Evolutionary conservation across 116 monocot species (phyloP), one percentile per base, ranked within the genome.

Genomic region (Phalaenopsis hybrid): DNA sequence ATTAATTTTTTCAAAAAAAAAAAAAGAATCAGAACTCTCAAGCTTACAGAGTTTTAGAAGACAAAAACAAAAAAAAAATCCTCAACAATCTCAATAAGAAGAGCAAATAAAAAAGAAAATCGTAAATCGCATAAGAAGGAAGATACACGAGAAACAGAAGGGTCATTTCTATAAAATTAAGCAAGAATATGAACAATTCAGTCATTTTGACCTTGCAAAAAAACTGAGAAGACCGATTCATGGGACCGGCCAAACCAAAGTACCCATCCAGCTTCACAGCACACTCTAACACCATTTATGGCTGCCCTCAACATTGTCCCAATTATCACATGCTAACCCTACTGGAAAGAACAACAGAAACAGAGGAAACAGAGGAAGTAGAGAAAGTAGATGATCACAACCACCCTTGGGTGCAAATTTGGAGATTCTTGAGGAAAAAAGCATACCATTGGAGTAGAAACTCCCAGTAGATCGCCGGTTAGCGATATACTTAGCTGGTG

Each of bases 371-470:
- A 44, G 33, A 20, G 20, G 20, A 46, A 75, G 75, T 21, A 75
- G 75, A 75, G 18, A n/a, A 75, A 41, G 20, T 17, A 44, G 44
- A 44, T 43, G 74, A 72, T 20, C 45, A 75, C 11, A n/a, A 45
- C 31, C 44, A 46, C 6, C 45, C 44, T 46, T 18, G 45, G 45
- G 31, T 72, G 15, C 9, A 75, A 75, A 44, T 75, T 44, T 6
- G 45, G 44, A 44, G 43, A 44, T 50, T 51, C 77, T 23, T 48
- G 77, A 77, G 51, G 48, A 79, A 67, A 68, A 45, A 65, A 4
- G 67, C 63, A 80, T 80, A 80, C 80, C 80, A 68, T n/a, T 17
- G 46, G 80, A 67, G 65, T 1, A 80, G 59, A 20, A 67, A 21
- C 65, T 45, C 61, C 59, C n/a, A 23, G 68, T n/a, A 46, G 25